Evolutionary conservation across 163 green algal species (phyloP), one percentile per base, ranked within the genome.

Genomic region (Chloroidium sp.): DNA sequence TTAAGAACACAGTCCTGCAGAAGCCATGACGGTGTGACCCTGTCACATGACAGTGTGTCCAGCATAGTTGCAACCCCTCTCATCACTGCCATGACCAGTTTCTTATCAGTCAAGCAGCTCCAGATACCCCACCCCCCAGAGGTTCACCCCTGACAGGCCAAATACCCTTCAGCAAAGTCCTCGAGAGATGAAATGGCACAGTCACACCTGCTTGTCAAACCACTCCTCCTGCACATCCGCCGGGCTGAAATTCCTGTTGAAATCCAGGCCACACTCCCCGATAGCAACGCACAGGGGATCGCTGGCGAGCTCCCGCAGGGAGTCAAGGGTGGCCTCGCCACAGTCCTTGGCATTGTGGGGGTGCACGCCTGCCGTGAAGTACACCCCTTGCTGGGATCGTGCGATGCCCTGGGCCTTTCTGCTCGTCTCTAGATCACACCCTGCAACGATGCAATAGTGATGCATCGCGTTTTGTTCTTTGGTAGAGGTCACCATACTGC

Each of bases 241-340:
- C 0, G 89, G 88, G 76, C 84, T 91, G 82, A 94, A 96, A 80
- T 94, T 95, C 58, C 92, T 86, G 78, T 95, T 93, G 88, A 94
- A 96, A 84, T 96, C 92, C 2, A 96, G 85, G 0, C 92, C 92
- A 69, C 87, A 93, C 76, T 96, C 92, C 2, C 90, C 89, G 8
- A 93, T 84, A 1, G 89, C 89, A 10, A 91, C 88, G 76, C 88
- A 92, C 1, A 81, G 69, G 2, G 79, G 62, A 61, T 90, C 76
- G 0, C 58, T 12, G 0, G 88, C 88, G 57, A 95, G 80, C 58
- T 85, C 12, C 4, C 82, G 76, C 76, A 96, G 86, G 64, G 82
- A 60, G 0, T 60, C 58, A 68, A 93, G 62, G 0, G 90, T 95
- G 36, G 1, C 2, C 0, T 78, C 79, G 10, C 83, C 81, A 74